A percentile compares a stretch with the other conserved stretches of the same genome.
phyloP scores from a whole-genome alignment of 371 early-diverging fungal genomes.

The Lichtheimia corymbifera region DNA sequence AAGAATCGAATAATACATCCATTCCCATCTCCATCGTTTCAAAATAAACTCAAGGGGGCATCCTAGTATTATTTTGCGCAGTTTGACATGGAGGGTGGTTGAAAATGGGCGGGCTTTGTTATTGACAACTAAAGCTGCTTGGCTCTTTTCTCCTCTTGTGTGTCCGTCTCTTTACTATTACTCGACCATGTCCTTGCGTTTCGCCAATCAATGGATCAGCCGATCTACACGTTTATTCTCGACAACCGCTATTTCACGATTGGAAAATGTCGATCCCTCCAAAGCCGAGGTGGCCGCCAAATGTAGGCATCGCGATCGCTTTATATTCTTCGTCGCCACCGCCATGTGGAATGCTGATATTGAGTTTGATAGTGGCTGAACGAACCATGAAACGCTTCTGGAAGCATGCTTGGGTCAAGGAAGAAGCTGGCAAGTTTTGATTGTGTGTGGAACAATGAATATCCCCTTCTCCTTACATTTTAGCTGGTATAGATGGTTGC shows the following conservation, averaged over 20 bases:
- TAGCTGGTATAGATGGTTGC: constrained; percentile 42
- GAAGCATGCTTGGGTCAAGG: constrained; percentile 67
- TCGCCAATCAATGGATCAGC: constrained; percentile 2
- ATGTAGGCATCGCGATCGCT: constrained; percentile 9
- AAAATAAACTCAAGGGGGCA: no score
- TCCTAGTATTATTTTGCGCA: no score
- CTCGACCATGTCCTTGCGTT: neutral
- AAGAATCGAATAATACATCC: no score
- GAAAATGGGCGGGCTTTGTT: no score
- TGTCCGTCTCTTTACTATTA: no score
- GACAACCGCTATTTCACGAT: neutral
- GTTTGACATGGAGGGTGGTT: no score
- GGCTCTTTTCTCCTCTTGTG: neutral
- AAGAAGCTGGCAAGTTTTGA: constrained; percentile 49
- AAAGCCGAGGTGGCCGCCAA: constrained; percentile 26
- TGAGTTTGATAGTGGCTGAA: constrained; percentile 45
- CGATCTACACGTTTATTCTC: constrained; percentile 8
- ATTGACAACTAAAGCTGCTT: constrained; percentile 1
- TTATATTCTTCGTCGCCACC: neutral
- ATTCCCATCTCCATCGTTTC: no score
- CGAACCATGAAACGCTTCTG: constrained; percentile 75
- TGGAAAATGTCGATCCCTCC: constrained; percentile 15
- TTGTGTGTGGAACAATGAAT: neutral
- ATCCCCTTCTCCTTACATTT: neutral
- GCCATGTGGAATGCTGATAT: neutral